Evolutionary conservation across 257 asterid species (phyloP), one percentile per base, ranked within the genome.

Genomic region (Dorcoceras hygrometricum): DNA sequence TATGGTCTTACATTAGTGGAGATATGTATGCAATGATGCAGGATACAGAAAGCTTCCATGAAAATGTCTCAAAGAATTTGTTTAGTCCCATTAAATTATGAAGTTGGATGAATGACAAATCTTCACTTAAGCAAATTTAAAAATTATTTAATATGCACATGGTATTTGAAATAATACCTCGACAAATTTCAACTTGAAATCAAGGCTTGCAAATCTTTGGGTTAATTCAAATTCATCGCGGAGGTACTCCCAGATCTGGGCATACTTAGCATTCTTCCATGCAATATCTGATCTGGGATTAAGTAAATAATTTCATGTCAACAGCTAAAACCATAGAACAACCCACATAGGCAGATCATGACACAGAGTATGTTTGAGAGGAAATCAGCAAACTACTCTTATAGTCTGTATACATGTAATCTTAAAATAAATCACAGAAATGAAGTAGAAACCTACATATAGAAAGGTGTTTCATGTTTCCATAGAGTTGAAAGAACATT

Each of bases 191-290:
- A 93, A 78, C 84, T 93, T 93, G 78, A 88, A 93, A 77, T 93
- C 99, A 5, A 93, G 97, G 81, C 99, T 90, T 27, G 95, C 90
- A 43, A 93, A 93, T 81, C 99, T 83, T 67, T 88, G 97, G 65
- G 99, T 93, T 72, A 93, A 77, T 81, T 93, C 99, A 60, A 93
- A 91, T 72, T 93, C 99, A 77, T 93, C 99, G 54, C 99, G 83
- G 28, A 93, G 95, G 81, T 84, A 93, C 81, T 93, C 99, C 99
- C 99, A 93, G 19, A 93, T 93, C 76, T 93, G 96, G 66, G 99
- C 99, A 78, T 86, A 90, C 71, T 93, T 93, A 2, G 99, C 99
- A 82, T 93, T 91, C 79, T 88, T 93, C 99, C 99, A 93, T 0
- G 97, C 99, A 66, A 85, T 85, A 55, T 85, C 91, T 0, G 91